Conservation (phyloP, 305 asterid species). For the Fraxinus albicans region DNA sequence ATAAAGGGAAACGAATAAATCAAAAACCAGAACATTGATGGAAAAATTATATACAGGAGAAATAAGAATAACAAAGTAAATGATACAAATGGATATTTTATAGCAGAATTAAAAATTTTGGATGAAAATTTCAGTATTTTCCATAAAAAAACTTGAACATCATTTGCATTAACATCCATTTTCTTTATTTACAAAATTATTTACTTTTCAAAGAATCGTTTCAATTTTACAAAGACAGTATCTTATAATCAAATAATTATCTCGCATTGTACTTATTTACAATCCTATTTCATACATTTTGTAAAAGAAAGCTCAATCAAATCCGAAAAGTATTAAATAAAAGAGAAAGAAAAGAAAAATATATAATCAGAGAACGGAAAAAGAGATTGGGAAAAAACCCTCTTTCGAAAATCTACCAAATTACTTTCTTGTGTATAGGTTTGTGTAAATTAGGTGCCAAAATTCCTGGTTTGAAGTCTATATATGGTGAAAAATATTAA, state of each 20-base stretch:
- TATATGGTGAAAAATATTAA: background rate
- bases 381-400: background rate
- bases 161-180: slow-evolving; percentile 50
- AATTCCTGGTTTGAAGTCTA: background rate
- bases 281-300: background rate
- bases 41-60: slow-evolving; percentile 43
- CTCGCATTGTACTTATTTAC: background rate
- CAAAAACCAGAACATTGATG: slow-evolving; percentile 58
- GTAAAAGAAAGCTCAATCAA: background rate
- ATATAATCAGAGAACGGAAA: background rate
- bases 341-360: background rate
- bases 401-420: background rate
- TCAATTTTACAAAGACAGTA: background rate
- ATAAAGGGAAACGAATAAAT: slow-evolving; percentile 42
- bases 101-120: slow-evolving; percentile 25
- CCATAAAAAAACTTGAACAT: slow-evolving; percentile 41
- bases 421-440: background rate
- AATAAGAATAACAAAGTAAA: slow-evolving; percentile 31
- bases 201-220: background rate
- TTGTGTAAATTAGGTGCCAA: background rate
- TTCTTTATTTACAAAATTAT: slow-evolving; percentile 15
- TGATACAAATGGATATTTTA: slow-evolving; percentile 45
- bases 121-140: slow-evolving; percentile 34
- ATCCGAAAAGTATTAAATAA: background rate
- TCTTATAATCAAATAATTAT: background rate